phyloP scores from a whole-genome alignment of 2,329 filamentous ascomycete species.

The Ilyonectria robusta region DNA sequence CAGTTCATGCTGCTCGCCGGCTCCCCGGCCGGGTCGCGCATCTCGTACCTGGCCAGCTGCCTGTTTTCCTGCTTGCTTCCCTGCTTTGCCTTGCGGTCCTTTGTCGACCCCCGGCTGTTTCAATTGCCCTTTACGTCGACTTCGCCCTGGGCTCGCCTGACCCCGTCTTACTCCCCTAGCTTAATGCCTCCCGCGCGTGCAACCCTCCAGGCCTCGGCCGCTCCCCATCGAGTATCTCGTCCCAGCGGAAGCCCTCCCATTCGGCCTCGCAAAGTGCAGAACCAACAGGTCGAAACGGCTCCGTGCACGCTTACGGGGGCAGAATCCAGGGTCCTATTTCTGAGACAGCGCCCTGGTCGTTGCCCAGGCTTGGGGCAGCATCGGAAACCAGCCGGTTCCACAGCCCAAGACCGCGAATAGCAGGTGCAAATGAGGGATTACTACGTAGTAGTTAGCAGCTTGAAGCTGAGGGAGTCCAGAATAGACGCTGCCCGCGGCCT shows the following conservation, averaged over 20 bases:
- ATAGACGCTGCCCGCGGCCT: conserved; percentile 26
- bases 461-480: conserved; percentile 19
- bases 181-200: conserved; percentile 13
- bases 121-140: conserved; percentile 32
- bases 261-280: conserved; percentile 28
- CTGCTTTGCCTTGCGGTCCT: conserved; percentile 24
- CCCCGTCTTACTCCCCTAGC: conserved; percentile 23
- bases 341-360: conserved; percentile 42
- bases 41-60: conserved; percentile 20
- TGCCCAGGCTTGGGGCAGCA: conserved; percentile 36
- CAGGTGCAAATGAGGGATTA: conserved; percentile 29
- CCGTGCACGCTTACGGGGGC: conserved; percentile 28
- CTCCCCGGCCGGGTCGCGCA: conserved; percentile 30
- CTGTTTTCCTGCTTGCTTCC: conserved; percentile 25
- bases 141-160: conserved; percentile 37
- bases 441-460: conserved; percentile 12
- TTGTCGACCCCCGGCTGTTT: conserved; percentile 30
- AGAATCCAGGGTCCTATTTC: conserved; percentile 44
- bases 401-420: conserved; percentile 37
- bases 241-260: conserved; percentile 26
- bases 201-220: conserved; percentile 20
- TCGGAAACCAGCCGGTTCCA: conserved; percentile 44
- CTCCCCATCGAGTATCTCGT: conserved; percentile 6
- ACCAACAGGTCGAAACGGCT: conserved; percentile 31
- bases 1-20: conserved; percentile 39